These are phyloP conservation scores for Suhomyces wounanorum DNA, from an alignment of 1,139 yeast species.

Conservation along the genomic window DNA sequence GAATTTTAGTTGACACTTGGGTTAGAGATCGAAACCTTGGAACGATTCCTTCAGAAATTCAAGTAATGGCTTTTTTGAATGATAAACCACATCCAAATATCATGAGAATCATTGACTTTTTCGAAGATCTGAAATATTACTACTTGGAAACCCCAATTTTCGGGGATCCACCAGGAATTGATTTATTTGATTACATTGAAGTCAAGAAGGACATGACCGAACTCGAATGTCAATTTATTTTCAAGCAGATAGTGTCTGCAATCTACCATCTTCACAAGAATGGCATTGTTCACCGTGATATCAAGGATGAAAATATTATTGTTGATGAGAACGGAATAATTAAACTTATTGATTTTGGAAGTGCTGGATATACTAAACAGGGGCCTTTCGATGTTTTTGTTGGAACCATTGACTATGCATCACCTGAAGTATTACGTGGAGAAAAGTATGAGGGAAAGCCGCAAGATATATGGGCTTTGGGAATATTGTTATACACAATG, in stretches of 20 bases:
- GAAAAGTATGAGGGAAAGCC: slow-evolving; percentile 88
- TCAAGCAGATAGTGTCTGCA: slow-evolving; percentile 77
- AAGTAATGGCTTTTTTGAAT: slow-evolving; percentile 79
- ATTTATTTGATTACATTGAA: slow-evolving; percentile 88
- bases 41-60: slow-evolving; percentile 92
- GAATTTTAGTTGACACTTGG: slow-evolving; percentile 96
- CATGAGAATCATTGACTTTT: slow-evolving; percentile 80
- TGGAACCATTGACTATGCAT: slow-evolving; percentile 95
- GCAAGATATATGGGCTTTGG: slow-evolving; percentile 97
- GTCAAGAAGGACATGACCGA: slow-evolving; percentile 78
- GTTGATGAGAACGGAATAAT: slow-evolving; percentile 76
- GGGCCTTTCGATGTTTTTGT: slow-evolving; percentile 98
- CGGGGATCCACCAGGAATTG: slow-evolving; percentile 87
- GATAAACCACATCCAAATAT: slow-evolving; percentile 84
- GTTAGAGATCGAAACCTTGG: slow-evolving; percentile 88
- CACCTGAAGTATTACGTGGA: slow-evolving; percentile 92
- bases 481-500: slow-evolving; percentile 83
- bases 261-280: slow-evolving; percentile 77
- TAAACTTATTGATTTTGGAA: slow-evolving; percentile 91
- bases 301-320: slow-evolving; percentile 91
- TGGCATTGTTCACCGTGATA: slow-evolving; percentile 92
- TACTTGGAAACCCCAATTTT: slow-evolving; percentile 90
- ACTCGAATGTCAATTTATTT: slow-evolving; percentile 71
- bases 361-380: slow-evolving; percentile 84
- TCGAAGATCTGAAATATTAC: slow-evolving; percentile 86